Evolutionary conservation across 2,329 filamentous ascomycete genomes (phyloP), one percentile per base, ranked within the genome.

Genomic region (Apiospora malaysiana): DNA sequence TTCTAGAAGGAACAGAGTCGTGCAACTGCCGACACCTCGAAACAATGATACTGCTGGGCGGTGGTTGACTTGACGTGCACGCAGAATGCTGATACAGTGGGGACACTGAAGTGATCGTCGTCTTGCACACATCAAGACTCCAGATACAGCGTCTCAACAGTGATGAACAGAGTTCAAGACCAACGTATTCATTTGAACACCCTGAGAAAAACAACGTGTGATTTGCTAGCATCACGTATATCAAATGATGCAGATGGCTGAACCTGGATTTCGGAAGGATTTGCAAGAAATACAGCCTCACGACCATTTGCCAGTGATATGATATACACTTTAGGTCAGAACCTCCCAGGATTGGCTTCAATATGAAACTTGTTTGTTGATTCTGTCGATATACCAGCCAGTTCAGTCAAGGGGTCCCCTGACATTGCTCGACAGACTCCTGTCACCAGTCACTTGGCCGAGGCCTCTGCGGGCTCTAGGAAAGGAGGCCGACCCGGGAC

Each of bases 311-410:
- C 16, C 27, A 59, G 51, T 9, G 37, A 59, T 37, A 59, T n/a
- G 7, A 37, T 59, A 37, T 7, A 32, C 1, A 7, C 27, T 9
- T 37, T 18, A 21, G 32, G 18, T 37, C 51, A 16, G 7, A 3
- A 0, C 51, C 16, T 10, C n/a, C 27, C 51, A 59, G 51, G 27
- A 16, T 18, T 8, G 16, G 18, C 16, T 10, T 59, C 14, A 59
- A 59, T 10, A n/a, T 59, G 51, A 59, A 59, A 59, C 51, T 37
- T 37, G 27, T 59, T 37, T 37, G 32, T 59, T 59, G 51, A 32
- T 59, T 59, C 10, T 59, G 51, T 59, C 12, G 27, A 59, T 37
- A 59, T 59, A n/a, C 16, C 27, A 27, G 37, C 51, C 14, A 32
- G 16, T 21, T 16, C 7, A 37, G 16, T 37, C 51, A 59, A n/a